Evolutionary conservation across 805 yeast species (phyloP).

Genomic region (Cyberlindnera meyerae): DNA sequence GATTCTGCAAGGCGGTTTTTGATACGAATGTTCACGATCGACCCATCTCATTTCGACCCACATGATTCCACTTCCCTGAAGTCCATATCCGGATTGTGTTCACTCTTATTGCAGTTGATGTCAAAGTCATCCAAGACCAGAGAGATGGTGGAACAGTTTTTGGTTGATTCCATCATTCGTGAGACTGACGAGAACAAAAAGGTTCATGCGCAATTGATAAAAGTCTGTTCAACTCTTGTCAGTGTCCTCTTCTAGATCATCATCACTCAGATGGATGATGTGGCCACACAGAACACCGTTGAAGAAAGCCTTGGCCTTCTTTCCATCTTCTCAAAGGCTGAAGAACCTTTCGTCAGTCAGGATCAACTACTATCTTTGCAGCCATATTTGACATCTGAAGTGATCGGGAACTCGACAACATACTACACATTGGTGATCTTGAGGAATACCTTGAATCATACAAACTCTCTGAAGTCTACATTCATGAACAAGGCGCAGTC

Average conservation of each 20-base stretch:
- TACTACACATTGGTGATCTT: constrained; percentile 52
- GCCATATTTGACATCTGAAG: constrained; percentile 54
- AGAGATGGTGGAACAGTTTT: constrained; percentile 42
- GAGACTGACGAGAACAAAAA: constrained; percentile 20
- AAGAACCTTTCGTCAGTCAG: constrained; percentile 50
- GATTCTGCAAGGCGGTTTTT: constrained; percentile 38
- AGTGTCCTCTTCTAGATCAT: constrained; percentile 34
- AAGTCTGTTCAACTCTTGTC: constrained; percentile 27
- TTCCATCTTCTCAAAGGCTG: constrained; percentile 51
- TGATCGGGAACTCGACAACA: constrained; percentile 36
- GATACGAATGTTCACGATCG: constrained; percentile 33
- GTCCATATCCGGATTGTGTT: constrained; percentile 3
- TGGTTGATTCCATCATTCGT: constrained; percentile 40
- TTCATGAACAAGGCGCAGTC: constrained; percentile 47
- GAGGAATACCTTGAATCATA: constrained; percentile 41
- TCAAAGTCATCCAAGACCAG: constrained; percentile 23
- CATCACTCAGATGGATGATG: constrained; percentile 30
- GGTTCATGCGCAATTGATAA: constrained; percentile 15
- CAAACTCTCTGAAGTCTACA: constrained; percentile 41
- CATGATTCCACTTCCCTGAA: constrained; percentile 1
- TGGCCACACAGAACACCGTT: constrained; percentile 20
- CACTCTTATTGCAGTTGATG: not conserved
- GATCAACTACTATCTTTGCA: constrained; percentile 64
- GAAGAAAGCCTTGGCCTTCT: constrained; percentile 44
- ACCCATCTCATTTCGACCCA: constrained; percentile 2